These are phyloP conservation scores for Starmera dryadoides DNA, from an alignment of 805 yeast genomes.

Conservation along the genomic window DNA sequence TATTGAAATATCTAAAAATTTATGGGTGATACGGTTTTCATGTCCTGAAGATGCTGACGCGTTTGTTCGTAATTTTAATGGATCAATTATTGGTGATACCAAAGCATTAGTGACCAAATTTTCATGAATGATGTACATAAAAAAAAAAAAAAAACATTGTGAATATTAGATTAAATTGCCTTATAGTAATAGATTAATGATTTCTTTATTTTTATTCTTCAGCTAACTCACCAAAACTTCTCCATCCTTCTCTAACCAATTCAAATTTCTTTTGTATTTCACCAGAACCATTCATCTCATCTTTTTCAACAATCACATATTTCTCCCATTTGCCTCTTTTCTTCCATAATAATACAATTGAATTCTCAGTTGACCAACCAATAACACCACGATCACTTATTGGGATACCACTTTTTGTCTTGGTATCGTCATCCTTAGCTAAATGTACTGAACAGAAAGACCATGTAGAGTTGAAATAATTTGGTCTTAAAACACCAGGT, in stretches of 20 bases:
- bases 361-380: conserved; percentile 71
- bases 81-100: neutral
- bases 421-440: conserved; percentile 15
- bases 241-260: conserved; percentile 66
- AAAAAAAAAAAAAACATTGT: no score
- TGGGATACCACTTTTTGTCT: conserved; percentile 9
- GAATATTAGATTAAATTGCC: no score
- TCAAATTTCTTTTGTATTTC: conserved; percentile 38
- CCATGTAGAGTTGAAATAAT: conserved; percentile 82
- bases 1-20: neutral
- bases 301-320: conserved; percentile 58
- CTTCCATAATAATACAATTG: conserved; percentile 72
- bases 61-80: neutral
- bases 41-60: neutral
- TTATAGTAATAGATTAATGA: no score
- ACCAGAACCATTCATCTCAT: conserved; percentile 9
- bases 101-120: neutral
- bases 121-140: neutral
- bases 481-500: conserved; percentile 53
- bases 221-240: conserved; percentile 31
- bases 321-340: conserved; percentile 78
- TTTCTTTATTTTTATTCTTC: conserved; percentile 1
- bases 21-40: neutral
- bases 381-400: conserved; percentile 34
- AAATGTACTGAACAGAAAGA: conserved; percentile 70